Conservation (phyloP, 2,329 filamentous ascomycete species). For the Fusarium piperis region DNA sequence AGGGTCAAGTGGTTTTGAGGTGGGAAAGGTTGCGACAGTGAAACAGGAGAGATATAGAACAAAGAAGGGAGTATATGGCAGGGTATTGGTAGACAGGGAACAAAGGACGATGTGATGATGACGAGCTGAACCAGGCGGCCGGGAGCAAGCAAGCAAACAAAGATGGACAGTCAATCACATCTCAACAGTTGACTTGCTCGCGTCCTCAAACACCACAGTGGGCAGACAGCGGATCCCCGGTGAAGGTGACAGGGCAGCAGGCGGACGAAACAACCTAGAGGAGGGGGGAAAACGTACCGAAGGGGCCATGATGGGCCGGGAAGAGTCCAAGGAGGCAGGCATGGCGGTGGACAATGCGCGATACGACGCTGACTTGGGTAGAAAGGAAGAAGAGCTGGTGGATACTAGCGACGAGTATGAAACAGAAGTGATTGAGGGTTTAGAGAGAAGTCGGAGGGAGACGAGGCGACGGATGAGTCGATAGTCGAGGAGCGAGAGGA, state of each 20-base stretch:
- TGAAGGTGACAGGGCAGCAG: constrained; percentile 4
- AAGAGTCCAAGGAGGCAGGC: constrained; percentile 68
- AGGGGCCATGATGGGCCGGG: constrained; percentile 70
- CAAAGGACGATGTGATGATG: constrained; percentile 13
- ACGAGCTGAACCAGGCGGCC: constrained; percentile 30
- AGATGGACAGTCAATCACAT: constrained; percentile 17
- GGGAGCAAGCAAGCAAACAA: constrained; percentile 12
- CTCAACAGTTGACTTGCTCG: constrained; percentile 5
- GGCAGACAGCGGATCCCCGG: constrained; percentile 20
- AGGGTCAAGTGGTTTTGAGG: constrained; percentile 9
- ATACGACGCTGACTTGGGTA: constrained; percentile 31
- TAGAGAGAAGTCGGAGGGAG: background rate
- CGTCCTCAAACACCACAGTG: constrained; percentile 18
- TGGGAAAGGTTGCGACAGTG: constrained; percentile 2
- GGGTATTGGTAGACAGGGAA: background rate
- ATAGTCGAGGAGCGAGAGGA: background rate
- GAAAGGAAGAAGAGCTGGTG: background rate
- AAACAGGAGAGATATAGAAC: constrained; percentile 3
- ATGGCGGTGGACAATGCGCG: constrained; percentile 48
- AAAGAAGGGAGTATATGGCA: background rate
- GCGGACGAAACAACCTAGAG: constrained; percentile 6
- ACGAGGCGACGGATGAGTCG: background rate
- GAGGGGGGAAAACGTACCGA: constrained; percentile 60
- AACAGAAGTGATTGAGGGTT: constrained; percentile 6
- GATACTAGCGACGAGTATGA: constrained; percentile 17